Evolutionary conservation across 768 basidiomycete genomes (phyloP).

Genomic region (Agaricus subrufescens): DNA sequence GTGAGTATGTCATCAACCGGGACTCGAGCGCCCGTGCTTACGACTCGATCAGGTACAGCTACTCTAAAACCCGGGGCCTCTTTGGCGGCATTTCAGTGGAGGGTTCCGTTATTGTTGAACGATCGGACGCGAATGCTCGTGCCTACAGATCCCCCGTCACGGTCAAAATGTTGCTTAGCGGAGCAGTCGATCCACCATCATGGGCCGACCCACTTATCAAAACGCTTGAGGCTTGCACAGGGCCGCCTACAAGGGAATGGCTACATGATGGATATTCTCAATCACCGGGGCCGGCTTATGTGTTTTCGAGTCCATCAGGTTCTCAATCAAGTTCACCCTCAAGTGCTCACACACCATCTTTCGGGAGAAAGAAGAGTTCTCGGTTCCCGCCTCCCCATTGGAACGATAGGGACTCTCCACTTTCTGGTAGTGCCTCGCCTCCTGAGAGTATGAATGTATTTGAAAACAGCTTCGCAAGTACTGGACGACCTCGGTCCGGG

Average conservation of each 20-base stretch:
- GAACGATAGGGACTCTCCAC: slow-evolving; percentile 60
- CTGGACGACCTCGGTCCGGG: slow-evolving; percentile 2
- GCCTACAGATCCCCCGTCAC: slow-evolving; percentile 78
- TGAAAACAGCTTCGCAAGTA: neutral
- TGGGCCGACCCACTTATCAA: slow-evolving; percentile 78
- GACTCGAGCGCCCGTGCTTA: neutral
- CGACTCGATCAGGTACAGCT: slow-evolving; percentile 62
- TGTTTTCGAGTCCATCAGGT: slow-evolving; percentile 43
- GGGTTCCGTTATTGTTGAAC: slow-evolving; percentile 89
- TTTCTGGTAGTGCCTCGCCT: slow-evolving; percentile 22
- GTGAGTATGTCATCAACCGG: slow-evolving; percentile 32
- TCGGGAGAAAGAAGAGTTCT: slow-evolving; percentile 42
- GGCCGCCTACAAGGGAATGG: slow-evolving; percentile 70
- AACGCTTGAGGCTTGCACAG: slow-evolving; percentile 69
- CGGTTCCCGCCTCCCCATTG: slow-evolving; percentile 64
- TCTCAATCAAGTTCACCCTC: slow-evolving; percentile 29
- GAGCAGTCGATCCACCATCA: slow-evolving; percentile 63
- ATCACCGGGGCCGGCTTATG: slow-evolving; percentile 40
- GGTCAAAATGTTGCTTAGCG: slow-evolving; percentile 76
- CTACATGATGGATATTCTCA: slow-evolving; percentile 41
- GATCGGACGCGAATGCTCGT: slow-evolving; percentile 85
- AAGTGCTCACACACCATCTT: slow-evolving; percentile 21
- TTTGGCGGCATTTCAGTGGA: slow-evolving; percentile 90
- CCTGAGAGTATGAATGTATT: neutral
- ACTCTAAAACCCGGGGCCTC: slow-evolving; percentile 88